Percentiles rank a stretch among this genome's conserved stretches.
Evolutionary conservation across 148 eudicot species (phyloP).

Genomic region (Heliosperma pusillum): DNA sequence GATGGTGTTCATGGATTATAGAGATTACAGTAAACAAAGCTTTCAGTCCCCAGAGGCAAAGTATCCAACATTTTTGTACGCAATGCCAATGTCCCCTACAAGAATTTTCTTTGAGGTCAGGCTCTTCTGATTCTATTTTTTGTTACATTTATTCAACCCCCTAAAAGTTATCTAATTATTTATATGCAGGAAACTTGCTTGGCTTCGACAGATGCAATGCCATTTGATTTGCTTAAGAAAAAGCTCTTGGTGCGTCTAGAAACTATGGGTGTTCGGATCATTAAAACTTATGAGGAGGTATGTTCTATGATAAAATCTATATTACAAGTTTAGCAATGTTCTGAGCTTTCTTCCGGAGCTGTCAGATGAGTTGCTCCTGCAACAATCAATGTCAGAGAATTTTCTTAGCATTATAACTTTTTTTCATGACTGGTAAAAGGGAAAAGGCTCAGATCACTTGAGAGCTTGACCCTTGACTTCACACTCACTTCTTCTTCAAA

Average conservation of each 20-base stretch:
- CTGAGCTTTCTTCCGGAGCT: neutral
- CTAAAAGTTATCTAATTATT: neutral
- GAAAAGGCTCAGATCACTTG: neutral
- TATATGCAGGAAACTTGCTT: constrained; percentile 85
- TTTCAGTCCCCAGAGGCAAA: constrained; percentile 50
- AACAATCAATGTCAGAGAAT: neutral
- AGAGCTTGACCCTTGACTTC: neutral
- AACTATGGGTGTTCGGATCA: constrained; percentile 72
- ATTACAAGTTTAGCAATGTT: neutral
- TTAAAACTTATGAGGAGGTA: constrained; percentile 88
- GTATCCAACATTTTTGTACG: constrained; percentile 94
- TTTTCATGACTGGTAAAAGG: neutral
- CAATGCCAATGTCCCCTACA: constrained; percentile 91
- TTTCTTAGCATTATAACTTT: neutral
- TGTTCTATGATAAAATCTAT: neutral
- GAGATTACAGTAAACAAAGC: constrained; percentile 61
- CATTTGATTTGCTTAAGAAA: constrained; percentile 77
- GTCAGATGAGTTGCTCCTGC: neutral
- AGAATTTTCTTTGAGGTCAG: constrained; percentile 92
- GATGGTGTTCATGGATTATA: constrained; percentile 99
- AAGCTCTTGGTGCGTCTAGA: constrained; percentile 81
- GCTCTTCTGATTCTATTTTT: constrained; percentile 3
- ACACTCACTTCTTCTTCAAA: neutral
- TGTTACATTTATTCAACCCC: neutral
- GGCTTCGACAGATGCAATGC: constrained; percentile 97